Evolutionary conservation across 108 stramenopile genomes (phyloP), one percentile per base, ranked within the genome.

Genomic region (Pseudonitzschia multiseries): DNA sequence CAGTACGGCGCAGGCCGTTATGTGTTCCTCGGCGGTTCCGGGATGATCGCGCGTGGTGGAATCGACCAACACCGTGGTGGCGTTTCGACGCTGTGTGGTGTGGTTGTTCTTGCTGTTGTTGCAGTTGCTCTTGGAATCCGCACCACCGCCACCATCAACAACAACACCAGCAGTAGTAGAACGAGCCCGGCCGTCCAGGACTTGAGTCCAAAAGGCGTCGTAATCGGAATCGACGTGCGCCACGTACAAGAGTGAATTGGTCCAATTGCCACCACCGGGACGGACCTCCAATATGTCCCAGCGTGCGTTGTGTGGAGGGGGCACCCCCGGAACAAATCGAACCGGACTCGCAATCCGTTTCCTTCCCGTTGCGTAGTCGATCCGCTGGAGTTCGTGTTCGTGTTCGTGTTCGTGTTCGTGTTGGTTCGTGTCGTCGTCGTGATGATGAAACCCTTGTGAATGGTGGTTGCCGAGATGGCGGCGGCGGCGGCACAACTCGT

Each of bases 171-270:
- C n/a, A n/a, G n/a, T 62, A 4, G 4, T 10, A 36, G 17, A 13
- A 62, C 36, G 17, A 14, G n/a, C 29, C 29, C 61, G 32, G 31
- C 54, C 27, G 28, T 71, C 71, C 31, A 71, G 28, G 20, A 71
- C 22, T 59, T 57, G 71, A 2, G 43, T 52, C 65, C 74, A 68
- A 41, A 74, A 64, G 28, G 74, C 44, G 27, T 74, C 74, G 32
- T 74, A 50, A 27, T 74, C 74, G 18, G 60, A 22, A 74, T 79
- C 79, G 5, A 79, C 79, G 36, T 70, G 71, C 12, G 79, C 79
- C 21, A 72, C 79, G 10, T 73, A 52, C 43, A 78, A 0, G 8
- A 70, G 53, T 18, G 74, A 74, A 9, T 22, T 13, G 15, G 8
- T 48, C 28, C 44, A 17, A 46, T 9, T 5, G 29, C 9, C 12